These are phyloP conservation scores for Juglanconis oblonga DNA, from an alignment of 2,329 filamentous ascomycete genomes.

Conservation along the genomic window DNA sequence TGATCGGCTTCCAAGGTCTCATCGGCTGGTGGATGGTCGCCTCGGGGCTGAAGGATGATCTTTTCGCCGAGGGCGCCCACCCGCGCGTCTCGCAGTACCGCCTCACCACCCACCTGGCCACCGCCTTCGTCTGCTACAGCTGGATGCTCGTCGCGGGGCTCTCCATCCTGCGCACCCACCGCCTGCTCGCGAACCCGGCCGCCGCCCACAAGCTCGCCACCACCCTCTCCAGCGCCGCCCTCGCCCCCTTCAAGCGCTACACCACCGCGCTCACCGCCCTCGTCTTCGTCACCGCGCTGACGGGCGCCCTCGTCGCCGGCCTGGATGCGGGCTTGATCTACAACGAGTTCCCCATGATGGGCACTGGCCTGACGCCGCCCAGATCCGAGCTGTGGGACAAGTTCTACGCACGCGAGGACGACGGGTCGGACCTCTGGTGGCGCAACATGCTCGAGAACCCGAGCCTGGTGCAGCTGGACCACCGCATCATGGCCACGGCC, in stretches of 20 bases:
- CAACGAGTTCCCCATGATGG: conserved; percentile 98
- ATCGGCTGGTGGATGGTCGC: conserved; percentile 99
- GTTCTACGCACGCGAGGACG: conserved; percentile 78
- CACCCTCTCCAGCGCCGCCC: conserved; percentile 62
- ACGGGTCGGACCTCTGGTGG: conserved; percentile 87
- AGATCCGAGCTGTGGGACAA: conserved; percentile 77
- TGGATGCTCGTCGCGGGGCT: conserved; percentile 93
- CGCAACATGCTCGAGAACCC: conserved; percentile 98
- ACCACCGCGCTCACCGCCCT: conserved; percentile 69
- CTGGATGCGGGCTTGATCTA: conserved; percentile 97
- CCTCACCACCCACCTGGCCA: conserved; percentile 81
- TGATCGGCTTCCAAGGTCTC: conserved; percentile 93
- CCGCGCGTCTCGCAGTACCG: conserved; percentile 94
- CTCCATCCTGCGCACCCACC: conserved; percentile 73
- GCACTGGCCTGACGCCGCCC: conserved; percentile 76
- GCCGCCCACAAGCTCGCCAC: conserved; percentile 58
- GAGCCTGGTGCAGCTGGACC: conserved; percentile 90
- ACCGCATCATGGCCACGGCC: conserved; percentile 85
- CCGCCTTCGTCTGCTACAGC: conserved; percentile 89
- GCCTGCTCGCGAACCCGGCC: conserved; percentile 65
- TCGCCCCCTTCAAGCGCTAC: conserved; percentile 70
- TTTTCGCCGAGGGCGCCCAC: conserved; percentile 87
- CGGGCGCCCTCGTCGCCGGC: conserved; percentile 88
- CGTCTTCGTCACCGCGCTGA: conserved; percentile 88
- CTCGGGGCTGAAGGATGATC: conserved; percentile 89